Base-by-base conservation (phyloP, 1,284 basidiomycete genomes). In the Ustilago crameri region DNA sequence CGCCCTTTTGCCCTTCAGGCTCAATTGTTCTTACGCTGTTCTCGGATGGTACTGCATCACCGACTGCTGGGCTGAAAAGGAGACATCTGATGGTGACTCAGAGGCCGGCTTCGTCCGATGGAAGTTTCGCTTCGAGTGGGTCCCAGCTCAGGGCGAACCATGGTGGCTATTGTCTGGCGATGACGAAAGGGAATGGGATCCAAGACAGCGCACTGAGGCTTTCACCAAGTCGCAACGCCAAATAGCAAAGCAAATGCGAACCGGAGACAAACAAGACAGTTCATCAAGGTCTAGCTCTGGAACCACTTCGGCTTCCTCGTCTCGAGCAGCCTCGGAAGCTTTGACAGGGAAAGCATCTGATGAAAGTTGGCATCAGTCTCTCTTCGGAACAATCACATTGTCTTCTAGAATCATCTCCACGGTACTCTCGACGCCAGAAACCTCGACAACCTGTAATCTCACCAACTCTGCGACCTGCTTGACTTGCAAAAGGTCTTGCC, bases 11-110 rank as follows among this genome's bases (percentile, higher is more conserved):
- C 70, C 68, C 1, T 74, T 74, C 42, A 40, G 50, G 17, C 43
- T 76, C 24, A 12, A 51, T 9, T 74, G 73, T 30, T 44, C 54
- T 2, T 77, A 74, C 42, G 75, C 75, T 2, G 74, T 77, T 23
- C 48, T 77, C 20, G 75, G 73, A 10, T 77, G 75, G 75, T 77
- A 77, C 47, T 10, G 53, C 9, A 68, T 77, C 42, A 76, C 75
- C 2, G 70, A 73, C n/a, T 38, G 46, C 17, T 77, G 75, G 75
- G 60, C 60, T 0, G 75, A 77, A 22, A 23, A 45, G 14, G 75
- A 74, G 24, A 37, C 15, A 3, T 30, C 20, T 23, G 38, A 20
- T 8, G 34, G 14, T 3, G 45, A 30, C 3, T 44, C 12, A 0
- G 61, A 35, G 0, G 9, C 10, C 9, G 55, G 52, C 12, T 60